phyloP scores from a whole-genome alignment of 345 rosid species.

The Populus alba region DNA sequence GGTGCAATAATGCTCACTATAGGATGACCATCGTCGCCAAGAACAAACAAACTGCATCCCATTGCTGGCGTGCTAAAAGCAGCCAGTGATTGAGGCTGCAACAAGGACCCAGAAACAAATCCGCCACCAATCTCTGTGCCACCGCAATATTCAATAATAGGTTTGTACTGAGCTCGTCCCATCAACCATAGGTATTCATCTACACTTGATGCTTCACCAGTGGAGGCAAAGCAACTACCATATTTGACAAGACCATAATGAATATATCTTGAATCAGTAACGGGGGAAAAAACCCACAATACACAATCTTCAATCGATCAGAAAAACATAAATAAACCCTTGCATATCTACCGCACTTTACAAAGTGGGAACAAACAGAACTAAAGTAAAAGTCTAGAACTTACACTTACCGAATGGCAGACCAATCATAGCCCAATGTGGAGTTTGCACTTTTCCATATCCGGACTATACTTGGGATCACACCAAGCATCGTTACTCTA shows the following conservation, averaged over 20 bases:
- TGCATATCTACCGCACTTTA: neutral
- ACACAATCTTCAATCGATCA: neutral
- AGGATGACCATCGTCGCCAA: constrained; percentile 62
- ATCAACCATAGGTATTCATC: constrained; percentile 94
- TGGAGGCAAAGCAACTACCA: constrained; percentile 83
- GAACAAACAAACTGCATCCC: constrained; percentile 90
- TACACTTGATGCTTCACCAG: constrained; percentile 96
- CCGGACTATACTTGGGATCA: constrained; percentile 92
- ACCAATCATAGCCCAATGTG: constrained; percentile 83
- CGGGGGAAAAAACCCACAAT: neutral
- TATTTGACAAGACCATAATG: constrained; percentile 22
- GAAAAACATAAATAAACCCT: neutral
- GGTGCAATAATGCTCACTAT: constrained; percentile 51
- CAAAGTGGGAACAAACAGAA: neutral
- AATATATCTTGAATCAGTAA: constrained; percentile 18
- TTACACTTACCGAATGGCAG: constrained; percentile 73
- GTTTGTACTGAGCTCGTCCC: constrained; percentile 90
- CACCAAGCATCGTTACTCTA: constrained; percentile 88
- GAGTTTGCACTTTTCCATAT: constrained; percentile 73
- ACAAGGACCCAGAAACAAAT: constrained; percentile 75
- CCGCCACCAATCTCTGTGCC: constrained; percentile 96
- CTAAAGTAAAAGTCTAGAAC: neutral
- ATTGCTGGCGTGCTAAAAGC: constrained; percentile 91
- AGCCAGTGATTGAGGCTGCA: constrained; percentile 85
- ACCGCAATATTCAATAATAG: constrained; percentile 92